Base-by-base conservation (phyloP, 371 early-diverging fungal species). In the Coemansia sp. region DNA sequence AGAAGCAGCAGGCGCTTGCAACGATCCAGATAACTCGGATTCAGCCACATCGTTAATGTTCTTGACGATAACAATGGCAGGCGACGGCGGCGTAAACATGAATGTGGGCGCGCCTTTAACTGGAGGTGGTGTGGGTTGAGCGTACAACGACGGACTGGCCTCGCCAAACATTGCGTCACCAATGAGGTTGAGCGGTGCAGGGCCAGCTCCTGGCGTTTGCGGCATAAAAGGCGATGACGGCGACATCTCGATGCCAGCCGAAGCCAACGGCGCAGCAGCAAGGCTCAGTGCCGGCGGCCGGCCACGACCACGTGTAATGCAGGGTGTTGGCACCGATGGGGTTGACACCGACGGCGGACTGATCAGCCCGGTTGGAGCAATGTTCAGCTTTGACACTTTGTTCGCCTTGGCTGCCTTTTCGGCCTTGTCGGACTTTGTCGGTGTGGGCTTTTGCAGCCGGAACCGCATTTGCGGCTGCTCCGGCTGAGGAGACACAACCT, bases 101-200 rank as follows among this genome's bases (percentile, higher is more conserved):
- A 75, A 75, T 44, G 52, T 48, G 16, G 75, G 75, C 11, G 71
- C 75, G 51, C 75, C 67, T 4, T 23, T 33, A 3, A 48, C 52
- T 2, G 75, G 59, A n/a, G 75, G 59, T n/a, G 75, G 75, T 39
- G 75, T 75, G 0, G 47, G 61, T 52, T 52, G 71, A 2, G 44
- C 56, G 44, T 64, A 67, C 47, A 71, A n/a, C 51, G 71, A 71
- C 14, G 75, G 75, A 47, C 75, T 75, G 12, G 61, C 75, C 67
- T 75, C 71, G 33, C 75, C 75, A 62, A 62, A 69, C 54, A 68
- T 53, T 44, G 68, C 26, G 30, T 48, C 39, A 28, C 58, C 59
- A 23, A 59, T 33, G n/a, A 55, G 53, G 42, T 54, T 33, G 48
- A 39, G 40, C 7, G 60, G 21, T 16, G 51, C 57, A 1, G 57